Base-by-base conservation (phyloP, 2,329 filamentous ascomycete species). In the Beauveria sp. region DNA sequence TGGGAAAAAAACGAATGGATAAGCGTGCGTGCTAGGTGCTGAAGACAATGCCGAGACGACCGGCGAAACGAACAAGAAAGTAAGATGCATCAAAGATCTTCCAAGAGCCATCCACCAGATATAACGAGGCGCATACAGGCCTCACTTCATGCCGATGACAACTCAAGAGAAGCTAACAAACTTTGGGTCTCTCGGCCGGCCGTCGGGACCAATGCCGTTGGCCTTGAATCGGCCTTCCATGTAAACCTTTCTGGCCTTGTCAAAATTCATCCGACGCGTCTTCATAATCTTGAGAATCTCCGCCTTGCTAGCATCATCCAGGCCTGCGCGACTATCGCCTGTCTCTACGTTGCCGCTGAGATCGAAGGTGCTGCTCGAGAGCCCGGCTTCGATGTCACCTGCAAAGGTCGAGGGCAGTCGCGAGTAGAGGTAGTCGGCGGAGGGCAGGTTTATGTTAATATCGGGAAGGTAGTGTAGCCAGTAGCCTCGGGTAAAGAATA, bases 251-350 rank as follows among this genome's bases (percentile, higher is more conserved):
- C 94, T 83, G 44, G 93, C 94, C 77, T 97, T 91, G 75, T 99
- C 93, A 72, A 99, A 99, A 63, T 81, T 84, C 65, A 97, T 84
- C 62, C 87, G 83, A 65, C 86, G 82, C 72, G 82, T 86, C 83
- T 91, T 93, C 94, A 99, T 99, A 67, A 99, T 92, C 67, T 83
- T 84, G 69, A 92, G 83, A 47, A 99, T 86, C 73, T 96, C 91
- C 44, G 81, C 77, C 79, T 97, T 97, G 61, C 84, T 89, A 53
- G 78, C 79, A 66, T 89, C 86, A 71, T 97, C 92, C 20, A 99
- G 80, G 0, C 94, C 94, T 0, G 85, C 84, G 66, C 94, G 84
- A 34, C 81, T 80, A 72, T 99, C 94, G 55, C 89, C 90, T 14
- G 83, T 84, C 62, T 87, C 86, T 40, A 99, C 79, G 71, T 99